phyloP scores from a whole-genome alignment of 768 basidiomycete species.

The Phanerodontia chrysosporium region DNA sequence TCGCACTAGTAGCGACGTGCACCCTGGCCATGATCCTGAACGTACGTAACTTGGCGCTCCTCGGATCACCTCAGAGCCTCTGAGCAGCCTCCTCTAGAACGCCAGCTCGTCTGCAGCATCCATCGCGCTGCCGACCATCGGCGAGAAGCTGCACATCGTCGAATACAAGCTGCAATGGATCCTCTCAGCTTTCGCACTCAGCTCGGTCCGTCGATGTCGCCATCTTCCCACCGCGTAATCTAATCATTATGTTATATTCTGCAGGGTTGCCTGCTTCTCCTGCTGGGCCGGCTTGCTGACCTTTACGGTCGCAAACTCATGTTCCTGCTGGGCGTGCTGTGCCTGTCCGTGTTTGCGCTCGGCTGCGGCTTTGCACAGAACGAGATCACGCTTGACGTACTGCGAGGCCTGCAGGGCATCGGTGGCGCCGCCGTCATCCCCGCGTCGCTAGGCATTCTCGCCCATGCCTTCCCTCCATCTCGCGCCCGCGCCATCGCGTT shows the following conservation, averaged over 20 bases:
- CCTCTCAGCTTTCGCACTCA: slow-evolving; percentile 61
- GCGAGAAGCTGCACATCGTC: slow-evolving; percentile 39
- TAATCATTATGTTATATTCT: not conserved
- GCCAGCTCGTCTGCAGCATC: slow-evolving; percentile 21
- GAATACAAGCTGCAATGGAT: slow-evolving; percentile 63
- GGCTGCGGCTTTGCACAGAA: slow-evolving; percentile 62
- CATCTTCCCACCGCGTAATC: not conserved
- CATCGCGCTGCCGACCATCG: slow-evolving; percentile 28
- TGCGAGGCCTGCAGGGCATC: slow-evolving; percentile 78
- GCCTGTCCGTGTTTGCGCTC: slow-evolving; percentile 52
- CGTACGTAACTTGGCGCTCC: slow-evolving; percentile 14
- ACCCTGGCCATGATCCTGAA: slow-evolving; percentile 29
- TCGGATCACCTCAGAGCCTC: not conserved
- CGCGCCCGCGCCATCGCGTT: slow-evolving; percentile 71
- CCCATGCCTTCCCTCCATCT: slow-evolving; percentile 69
- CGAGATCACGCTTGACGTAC: slow-evolving; percentile 56
- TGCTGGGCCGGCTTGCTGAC: slow-evolving; percentile 78
- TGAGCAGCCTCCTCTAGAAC: slow-evolving; percentile 11
- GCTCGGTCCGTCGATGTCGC: slow-evolving; percentile 43
- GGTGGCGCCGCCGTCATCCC: slow-evolving; percentile 76
- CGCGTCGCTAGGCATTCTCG: slow-evolving; percentile 78
- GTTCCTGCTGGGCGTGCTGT: slow-evolving; percentile 58
- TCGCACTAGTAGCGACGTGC: slow-evolving; percentile 23
- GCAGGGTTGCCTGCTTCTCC: slow-evolving; percentile 74
- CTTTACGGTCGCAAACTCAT: slow-evolving; percentile 68